Evolutionary conservation across 2,329 filamentous ascomycete genomes (phyloP).

Genomic region (Clonostachys byssicola): DNA sequence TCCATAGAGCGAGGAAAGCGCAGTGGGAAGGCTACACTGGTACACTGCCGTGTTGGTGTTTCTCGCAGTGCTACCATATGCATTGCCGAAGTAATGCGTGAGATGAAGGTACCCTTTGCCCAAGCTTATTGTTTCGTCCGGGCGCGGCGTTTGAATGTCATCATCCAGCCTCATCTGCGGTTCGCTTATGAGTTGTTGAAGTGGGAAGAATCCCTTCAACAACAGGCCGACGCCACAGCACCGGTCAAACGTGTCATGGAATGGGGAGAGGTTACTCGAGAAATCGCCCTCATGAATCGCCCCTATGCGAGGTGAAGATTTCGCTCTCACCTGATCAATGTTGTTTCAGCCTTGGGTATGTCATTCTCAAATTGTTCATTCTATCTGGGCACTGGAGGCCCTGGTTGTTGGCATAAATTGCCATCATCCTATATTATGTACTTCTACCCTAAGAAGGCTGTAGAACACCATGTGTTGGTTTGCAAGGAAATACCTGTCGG

Average conservation of each 20-base stretch:
- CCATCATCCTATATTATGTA: too few relatives aligned
- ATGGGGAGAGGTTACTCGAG: constrained; percentile 82
- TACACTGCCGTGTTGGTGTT: constrained; percentile 94
- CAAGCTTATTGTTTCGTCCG: constrained; percentile 95
- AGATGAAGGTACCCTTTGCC: constrained; percentile 76
- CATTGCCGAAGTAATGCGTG: constrained; percentile 96
- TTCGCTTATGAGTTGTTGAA: constrained; percentile 95
- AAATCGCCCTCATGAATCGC: constrained; percentile 93
- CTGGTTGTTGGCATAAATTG: too few relatives aligned
- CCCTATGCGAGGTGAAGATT: constrained; percentile 69
- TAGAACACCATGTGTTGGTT: too few relatives aligned
- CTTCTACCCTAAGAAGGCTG: too few relatives aligned
- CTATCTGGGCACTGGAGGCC: too few relatives aligned
- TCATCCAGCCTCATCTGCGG: constrained; percentile 92
- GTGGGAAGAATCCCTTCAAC: constrained; percentile 80
- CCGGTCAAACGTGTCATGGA: constrained; percentile 73
- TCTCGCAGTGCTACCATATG: constrained; percentile 95
- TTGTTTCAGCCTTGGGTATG: too few relatives aligned
- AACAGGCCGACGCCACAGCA: constrained; percentile 36
- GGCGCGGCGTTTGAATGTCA: constrained; percentile 88
- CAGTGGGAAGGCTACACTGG: constrained; percentile 79
- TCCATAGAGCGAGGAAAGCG: constrained; percentile 68
- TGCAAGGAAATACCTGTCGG: too few relatives aligned
- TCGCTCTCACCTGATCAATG: neutral
- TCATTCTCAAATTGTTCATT: too few relatives aligned